Evolutionary conservation across 495 filamentous ascomycete genomes (phyloP), one percentile per base, ranked within the genome.

Genomic region (Lophium mytilinum): DNA sequence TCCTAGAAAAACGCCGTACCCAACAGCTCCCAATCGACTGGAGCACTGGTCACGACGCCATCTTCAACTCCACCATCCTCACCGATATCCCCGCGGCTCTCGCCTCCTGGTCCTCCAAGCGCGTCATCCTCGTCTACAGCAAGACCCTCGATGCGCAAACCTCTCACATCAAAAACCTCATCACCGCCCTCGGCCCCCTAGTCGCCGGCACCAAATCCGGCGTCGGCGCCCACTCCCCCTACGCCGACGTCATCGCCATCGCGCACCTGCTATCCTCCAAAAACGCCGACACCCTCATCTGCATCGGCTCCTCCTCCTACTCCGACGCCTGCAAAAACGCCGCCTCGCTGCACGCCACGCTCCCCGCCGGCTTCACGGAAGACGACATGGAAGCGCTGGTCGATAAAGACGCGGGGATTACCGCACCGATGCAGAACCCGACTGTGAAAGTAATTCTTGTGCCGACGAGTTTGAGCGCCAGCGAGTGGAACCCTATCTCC

Each of bases 301-400:
- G 37, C 42, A 54, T 62, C 18, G 59, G 59, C 15, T 30, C 30
- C 12, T 50, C 46, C 21, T 62, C 59, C 12, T 62, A 62, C 46
- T 60, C 56, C 8, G 59, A 62, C 33, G 59, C 59, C 9, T 62
- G 59, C 59, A 62, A 62, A 40, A 58, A 49, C 37, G 59, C 55
- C 6, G 33, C 46, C 12, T 30, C 53, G 14, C 55, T 62, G 5
- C 39, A 53, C 33, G 46, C 59, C 3, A 58, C 55, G 12, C 47
- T 62, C 12, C 48, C 37, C 17, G 18, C 47, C 3, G 18, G 9
- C 21, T 42, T 62, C 49, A 49, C 37, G 17, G 55, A 18, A 11
- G 55, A 41, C 11, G 40, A 47, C 49, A 58, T 62, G 46, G 59
- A 62, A 49, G 45, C 18, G 4, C 30, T 55, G 9, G 49, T 62